phyloP scores from a whole-genome alignment of 257 asterid genomes.

The Solanum megistacrolobum region DNA sequence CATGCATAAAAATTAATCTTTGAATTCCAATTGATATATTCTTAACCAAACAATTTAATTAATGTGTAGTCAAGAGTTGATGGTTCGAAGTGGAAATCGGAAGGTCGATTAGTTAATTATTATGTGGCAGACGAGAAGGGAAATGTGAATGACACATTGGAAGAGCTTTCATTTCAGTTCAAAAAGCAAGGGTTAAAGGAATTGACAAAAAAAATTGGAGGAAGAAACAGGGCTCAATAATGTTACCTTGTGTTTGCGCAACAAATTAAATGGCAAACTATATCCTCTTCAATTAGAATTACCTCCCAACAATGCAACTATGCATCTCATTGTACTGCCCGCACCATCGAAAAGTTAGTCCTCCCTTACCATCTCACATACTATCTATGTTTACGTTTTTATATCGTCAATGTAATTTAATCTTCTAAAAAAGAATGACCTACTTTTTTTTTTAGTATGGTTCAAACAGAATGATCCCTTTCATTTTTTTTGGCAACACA shows the following conservation, averaged over 20 bases:
- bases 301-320: slow-evolving; percentile 71
- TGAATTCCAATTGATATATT: too few relatives aligned
- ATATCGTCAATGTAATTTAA: too few relatives aligned
- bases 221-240: slow-evolving; percentile 55
- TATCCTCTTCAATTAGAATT: slow-evolving; percentile 81
- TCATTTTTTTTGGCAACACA: too few relatives aligned
- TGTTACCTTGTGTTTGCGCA: slow-evolving; percentile 51
- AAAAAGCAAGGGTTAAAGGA: slow-evolving; percentile 53
- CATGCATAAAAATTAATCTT: too few relatives aligned
- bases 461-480: too few relatives aligned
- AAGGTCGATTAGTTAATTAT: slow-evolving; percentile 61
- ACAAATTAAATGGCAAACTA: slow-evolving; percentile 73
- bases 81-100: slow-evolving; percentile 44
- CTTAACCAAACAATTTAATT: neutral
- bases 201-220: slow-evolving; percentile 42
- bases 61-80: slow-evolving; percentile 44
- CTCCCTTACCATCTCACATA: too few relatives aligned
- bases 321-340: slow-evolving; percentile 67
- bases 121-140: slow-evolving; percentile 57
- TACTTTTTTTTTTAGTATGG: too few relatives aligned
- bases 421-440: too few relatives aligned
- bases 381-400: too few relatives aligned
- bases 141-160: slow-evolving; percentile 50
- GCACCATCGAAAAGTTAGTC: slow-evolving; percentile 48
- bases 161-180: slow-evolving; percentile 49